Base-by-base conservation (phyloP, 139 green algal genomes). In the Penium margaritaceum region DNA sequence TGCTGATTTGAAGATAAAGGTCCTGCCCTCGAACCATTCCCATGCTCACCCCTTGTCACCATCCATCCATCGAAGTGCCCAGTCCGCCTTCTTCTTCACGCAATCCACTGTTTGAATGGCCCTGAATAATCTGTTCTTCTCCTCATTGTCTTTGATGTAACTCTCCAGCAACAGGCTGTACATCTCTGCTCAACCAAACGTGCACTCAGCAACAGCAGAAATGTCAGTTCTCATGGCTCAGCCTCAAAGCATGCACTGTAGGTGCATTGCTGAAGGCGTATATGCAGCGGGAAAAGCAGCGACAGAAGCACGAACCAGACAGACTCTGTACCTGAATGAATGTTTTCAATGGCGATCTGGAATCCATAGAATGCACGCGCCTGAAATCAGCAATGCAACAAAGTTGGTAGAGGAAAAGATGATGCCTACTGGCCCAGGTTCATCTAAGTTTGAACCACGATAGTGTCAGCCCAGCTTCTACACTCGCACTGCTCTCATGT, bases 261-360 rank as follows among this genome's bases (percentile, higher is more conserved):
- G 17, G 43, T 54, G 43, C 43, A 54, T 14, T 54, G 43, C 43
- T 24, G 43, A 17, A 17, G 15, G 17, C 14, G 43, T 54, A 54
- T 14, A 14, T 24, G 43, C 43, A 24, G 43, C 43, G 43, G 43
- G 15, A n/a, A n/a, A n/a, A n/a, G 14, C 43, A 24, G 43, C 14
- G 15, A 17, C 43, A 54, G 15, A 54, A 14, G 15, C 64, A 88
- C 85, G 85, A n/a, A n/a, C n/a, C n/a, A n/a, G n/a, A n/a, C n/a
- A n/a, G n/a, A n/a, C 6, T 1, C 63, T 46, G 19, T 33, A 90
- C 87, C 88, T 72, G 84, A 91, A 84, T 99, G 95, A 65, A 99
- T 97, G 84, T 99, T 98, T 84, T 99, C 95, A 68, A 99, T 98
- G 46, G 93, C 91, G 29, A 97, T 96, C 79, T 99, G 95, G 86